Conservation (phyloP, 179 eudicot genomes). For the Spergularia azorica region DNA sequence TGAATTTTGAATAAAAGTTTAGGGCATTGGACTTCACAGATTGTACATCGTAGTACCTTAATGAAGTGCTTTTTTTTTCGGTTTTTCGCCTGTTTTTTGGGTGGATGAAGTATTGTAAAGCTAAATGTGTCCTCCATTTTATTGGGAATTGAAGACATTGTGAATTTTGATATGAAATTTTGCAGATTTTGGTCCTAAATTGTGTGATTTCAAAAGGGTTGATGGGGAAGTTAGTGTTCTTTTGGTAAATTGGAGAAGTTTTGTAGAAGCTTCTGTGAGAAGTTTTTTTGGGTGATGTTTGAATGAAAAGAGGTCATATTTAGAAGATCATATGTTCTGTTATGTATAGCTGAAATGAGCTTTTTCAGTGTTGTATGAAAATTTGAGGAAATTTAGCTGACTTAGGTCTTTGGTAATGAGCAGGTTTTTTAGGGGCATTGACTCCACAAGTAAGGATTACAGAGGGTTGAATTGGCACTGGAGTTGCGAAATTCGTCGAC, state of each 20-base stretch:
- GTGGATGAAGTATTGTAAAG: not conserved
- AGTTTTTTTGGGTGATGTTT: slow-evolving; percentile 9
- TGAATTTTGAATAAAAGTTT: not conserved
- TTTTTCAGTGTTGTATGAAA: slow-evolving; percentile 1
- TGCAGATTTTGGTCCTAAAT: slow-evolving; percentile 17
- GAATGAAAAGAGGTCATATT: slow-evolving; percentile 12
- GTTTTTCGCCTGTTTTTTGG: not conserved
- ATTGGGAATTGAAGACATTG: slow-evolving; percentile 15
- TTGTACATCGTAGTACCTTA: not conserved
- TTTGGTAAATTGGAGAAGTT: slow-evolving; percentile 15
- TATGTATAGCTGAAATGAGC: not conserved
- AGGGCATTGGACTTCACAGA: not conserved
- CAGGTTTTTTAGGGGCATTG: slow-evolving; percentile 12
- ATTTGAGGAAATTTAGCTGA: slow-evolving; percentile 19
- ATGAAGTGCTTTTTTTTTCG: not conserved
- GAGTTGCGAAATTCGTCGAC: slow-evolving; percentile 22
- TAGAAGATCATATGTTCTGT: slow-evolving; percentile 14
- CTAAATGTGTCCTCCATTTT: not conserved
- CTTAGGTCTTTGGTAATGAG: slow-evolving; percentile 14
- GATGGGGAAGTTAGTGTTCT: slow-evolving; percentile 10
- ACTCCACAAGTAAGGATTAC: slow-evolving; percentile 16
- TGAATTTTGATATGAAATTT: slow-evolving; percentile 16
- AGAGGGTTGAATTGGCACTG: slow-evolving; percentile 21
- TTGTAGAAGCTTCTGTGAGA: not conserved
- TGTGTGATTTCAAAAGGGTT: slow-evolving; percentile 25